Evolutionary conservation across 1,284 basidiomycete species (phyloP).

Genomic region (Testicularia cyperi): DNA sequence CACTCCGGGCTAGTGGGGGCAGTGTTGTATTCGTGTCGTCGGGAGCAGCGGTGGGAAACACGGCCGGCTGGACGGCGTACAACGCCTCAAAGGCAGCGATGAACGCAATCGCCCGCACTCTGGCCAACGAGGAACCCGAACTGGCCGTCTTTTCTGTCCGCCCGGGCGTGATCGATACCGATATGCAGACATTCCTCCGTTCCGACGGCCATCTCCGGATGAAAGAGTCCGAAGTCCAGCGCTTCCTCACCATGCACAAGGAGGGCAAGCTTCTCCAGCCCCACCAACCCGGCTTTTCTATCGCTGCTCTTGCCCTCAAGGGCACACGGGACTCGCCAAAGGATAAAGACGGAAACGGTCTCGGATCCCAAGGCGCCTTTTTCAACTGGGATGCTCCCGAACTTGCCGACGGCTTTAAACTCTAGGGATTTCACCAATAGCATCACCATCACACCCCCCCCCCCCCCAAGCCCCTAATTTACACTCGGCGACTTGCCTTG

Average conservation of each 20-base stretch:
- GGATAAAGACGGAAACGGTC: conserved; percentile 22
- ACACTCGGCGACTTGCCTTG: too few species aligned
- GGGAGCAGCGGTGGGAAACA: conserved; percentile 73
- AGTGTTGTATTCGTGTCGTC: conserved; percentile 77
- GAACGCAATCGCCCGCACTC: conserved; percentile 77
- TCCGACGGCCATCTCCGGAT: not conserved
- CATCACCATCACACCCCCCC: too few species aligned
- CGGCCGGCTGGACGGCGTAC: conserved; percentile 74
- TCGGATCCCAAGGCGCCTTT: conserved; percentile 67
- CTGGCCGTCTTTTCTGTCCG: conserved; percentile 75
- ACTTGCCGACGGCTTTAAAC: conserved; percentile 1
- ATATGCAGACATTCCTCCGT: conserved; percentile 31
- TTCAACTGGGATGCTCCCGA: conserved; percentile 65
- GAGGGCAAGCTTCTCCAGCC: conserved; percentile 67
- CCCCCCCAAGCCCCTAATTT: too few species aligned
- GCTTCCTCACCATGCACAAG: conserved; percentile 68
- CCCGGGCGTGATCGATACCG: conserved; percentile 76
- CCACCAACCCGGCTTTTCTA: conserved; percentile 69
- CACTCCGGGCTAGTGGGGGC: conserved; percentile 67
- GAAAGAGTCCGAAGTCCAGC: conserved; percentile 63
- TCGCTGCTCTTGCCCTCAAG: conserved; percentile 64
- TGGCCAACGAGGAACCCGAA: conserved; percentile 75
- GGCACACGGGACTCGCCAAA: conserved; percentile 63
- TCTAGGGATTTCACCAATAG: too few species aligned
- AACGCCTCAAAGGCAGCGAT: conserved; percentile 70